These are phyloP conservation scores for Inga leiocalycina DNA, from an alignment of 306 rosid species.

Conservation along the genomic window DNA sequence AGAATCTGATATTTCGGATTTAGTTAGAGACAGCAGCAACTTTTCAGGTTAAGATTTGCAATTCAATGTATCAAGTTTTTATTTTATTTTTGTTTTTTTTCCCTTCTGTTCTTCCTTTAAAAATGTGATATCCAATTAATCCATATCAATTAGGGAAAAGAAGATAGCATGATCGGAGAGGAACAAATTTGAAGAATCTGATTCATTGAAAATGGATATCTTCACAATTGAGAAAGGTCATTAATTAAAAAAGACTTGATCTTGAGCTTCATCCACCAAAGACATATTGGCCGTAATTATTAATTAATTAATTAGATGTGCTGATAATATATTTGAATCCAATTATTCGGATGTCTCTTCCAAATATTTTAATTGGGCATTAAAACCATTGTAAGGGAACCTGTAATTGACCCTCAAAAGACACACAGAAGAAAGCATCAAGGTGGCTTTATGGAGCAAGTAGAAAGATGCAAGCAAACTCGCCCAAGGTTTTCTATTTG, in stretches of 20 bases:
- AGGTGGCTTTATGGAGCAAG: slow-evolving; percentile 2
- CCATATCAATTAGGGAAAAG: neutral
- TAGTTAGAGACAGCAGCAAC: slow-evolving; percentile 19
- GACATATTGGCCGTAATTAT: neutral
- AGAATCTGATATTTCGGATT: slow-evolving; percentile 3
- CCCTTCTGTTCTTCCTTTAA: neutral
- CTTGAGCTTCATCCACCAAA: neutral
- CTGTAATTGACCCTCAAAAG: neutral
- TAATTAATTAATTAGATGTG: neutral
- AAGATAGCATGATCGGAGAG: neutral
- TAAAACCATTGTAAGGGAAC: neutral
- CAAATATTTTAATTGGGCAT: slow-evolving; percentile 19
- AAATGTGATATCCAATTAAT: neutral
- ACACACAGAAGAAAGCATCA: neutral
- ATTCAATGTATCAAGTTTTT: neutral
- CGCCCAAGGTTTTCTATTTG: too few species aligned
- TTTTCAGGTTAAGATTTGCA: slow-evolving; percentile 16
- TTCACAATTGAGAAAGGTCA: slow-evolving; percentile 21
- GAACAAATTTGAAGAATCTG: neutral
- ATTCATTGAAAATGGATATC: neutral
- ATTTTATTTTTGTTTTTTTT: neutral
- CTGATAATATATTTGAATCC: neutral
- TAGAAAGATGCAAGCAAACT: slow-evolving; percentile 8
- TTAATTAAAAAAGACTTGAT: neutral
- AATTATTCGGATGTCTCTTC: neutral